Evolutionary conservation across 805 yeast genomes (phyloP), one percentile per base, ranked within the genome.

Genomic region (Jamesozyma gamospora): DNA sequence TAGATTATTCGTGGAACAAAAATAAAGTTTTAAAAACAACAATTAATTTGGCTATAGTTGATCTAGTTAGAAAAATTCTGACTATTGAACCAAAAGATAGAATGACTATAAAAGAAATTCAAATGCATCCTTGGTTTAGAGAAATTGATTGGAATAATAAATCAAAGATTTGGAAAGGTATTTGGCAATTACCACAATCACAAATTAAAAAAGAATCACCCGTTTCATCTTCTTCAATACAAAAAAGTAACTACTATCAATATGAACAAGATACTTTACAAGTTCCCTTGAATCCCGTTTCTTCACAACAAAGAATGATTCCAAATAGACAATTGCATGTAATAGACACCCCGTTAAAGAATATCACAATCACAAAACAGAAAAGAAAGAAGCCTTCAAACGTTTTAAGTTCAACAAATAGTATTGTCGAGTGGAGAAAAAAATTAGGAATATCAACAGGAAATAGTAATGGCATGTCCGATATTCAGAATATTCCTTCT

Each of bases 1-100:
- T 82, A 27, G 83, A 85, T 41, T 92, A 81, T 56, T 62, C 72
- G 15, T 85, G 82, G 65, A 83, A 43, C 18, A 42, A 28, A 29
- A 38, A 33, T 4, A n/a, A 17, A 14, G 13, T 26, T 6, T 8
- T 15, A 14, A 27, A n/a, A 3, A 35, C 13, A 12, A 32, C n/a
- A 10, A 10, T 78, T 44, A 79, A 95, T 51, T 59, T 70, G 30
- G 53, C 64, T 41, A 71, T 86, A 1, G 72, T 82, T 33, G 82
- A 82, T 49, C 63, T 92, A 40, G 76, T 88, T 34, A 65, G 72
- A 37, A 72, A 71, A 25, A 67, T 92, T 16, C 65, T 92, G 40
- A 78, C 77, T 3, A 56, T 79, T n/a, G 79, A 84, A 44, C 94
- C 96, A 0, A 65, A 71, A 1, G 69, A 72, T 39, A 70, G 98